A percentile compares a stretch with the other conserved stretches of the same genome.
phyloP scores from a whole-genome alignment of 805 yeast genomes.

The Groenewaldozyma tartarivorans region DNA sequence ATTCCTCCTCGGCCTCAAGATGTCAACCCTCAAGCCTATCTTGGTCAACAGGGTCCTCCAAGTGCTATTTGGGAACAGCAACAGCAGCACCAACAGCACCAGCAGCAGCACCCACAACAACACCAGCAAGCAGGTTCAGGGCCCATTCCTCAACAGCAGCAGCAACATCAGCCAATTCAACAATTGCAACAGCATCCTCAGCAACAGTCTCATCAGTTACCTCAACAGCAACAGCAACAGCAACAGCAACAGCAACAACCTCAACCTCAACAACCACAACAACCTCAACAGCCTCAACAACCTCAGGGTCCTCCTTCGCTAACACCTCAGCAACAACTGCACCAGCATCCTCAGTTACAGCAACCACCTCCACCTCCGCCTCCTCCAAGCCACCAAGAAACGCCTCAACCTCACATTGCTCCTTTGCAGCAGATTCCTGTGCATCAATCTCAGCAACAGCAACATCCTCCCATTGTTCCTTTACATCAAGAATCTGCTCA shows the following conservation, averaged over 20 bases:
- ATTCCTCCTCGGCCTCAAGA: constrained; percentile 52
- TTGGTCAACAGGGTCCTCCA: constrained; percentile 52
- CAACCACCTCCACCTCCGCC: constrained; percentile 8
- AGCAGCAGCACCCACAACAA: constrained; percentile 10
- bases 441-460: neutral
- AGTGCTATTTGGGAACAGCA: constrained; percentile 30
- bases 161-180: constrained; percentile 14
- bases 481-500: constrained; percentile 1
- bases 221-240: constrained; percentile 6
- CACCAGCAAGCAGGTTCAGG: constrained; percentile 13
- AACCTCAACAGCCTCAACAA: constrained; percentile 5
- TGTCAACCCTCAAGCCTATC: constrained; percentile 45
- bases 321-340: constrained; percentile 4
- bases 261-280: constrained; percentile 4
- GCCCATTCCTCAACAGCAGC: constrained; percentile 15
- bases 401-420: constrained; percentile 6
- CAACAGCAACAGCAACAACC: constrained; percentile 5
- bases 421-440: constrained; percentile 1
- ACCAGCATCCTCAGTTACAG: constrained; percentile 9
- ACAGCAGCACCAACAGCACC: constrained; percentile 12
- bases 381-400: constrained; percentile 3
- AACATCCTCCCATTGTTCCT: neutral
- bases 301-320: too few relatives aligned
- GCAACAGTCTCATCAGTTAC: constrained; percentile 14
- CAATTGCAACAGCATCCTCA: constrained; percentile 16